Evolutionary conservation across 768 basidiomycete species (phyloP).

Genomic region (Dentipellis sp.): DNA sequence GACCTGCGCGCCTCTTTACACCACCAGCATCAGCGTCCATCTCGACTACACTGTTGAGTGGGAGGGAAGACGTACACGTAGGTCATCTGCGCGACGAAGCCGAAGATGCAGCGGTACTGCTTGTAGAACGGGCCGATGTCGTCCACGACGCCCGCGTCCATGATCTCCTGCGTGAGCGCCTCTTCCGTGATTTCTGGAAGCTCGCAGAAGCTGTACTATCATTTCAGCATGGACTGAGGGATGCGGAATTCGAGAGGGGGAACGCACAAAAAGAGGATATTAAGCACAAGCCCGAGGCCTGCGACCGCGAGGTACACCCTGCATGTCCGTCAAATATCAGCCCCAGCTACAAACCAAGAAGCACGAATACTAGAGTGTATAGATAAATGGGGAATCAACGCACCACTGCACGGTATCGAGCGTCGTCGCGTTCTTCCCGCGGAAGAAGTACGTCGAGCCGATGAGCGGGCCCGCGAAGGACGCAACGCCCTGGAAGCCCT

Average conservation of each 20-base stretch:
- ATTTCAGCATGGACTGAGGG: background rate
- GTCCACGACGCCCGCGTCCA: conserved; percentile 28
- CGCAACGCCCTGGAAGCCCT: conserved; percentile 72
- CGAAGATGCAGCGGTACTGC: conserved; percentile 64
- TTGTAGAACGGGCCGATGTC: conserved; percentile 52
- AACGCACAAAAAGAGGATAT: conserved; percentile 53
- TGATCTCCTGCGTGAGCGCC: conserved; percentile 43
- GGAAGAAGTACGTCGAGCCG: conserved; percentile 68
- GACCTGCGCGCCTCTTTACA: conserved; percentile 50
- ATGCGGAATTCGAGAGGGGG: conserved; percentile 3
- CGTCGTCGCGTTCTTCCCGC: conserved; percentile 46
- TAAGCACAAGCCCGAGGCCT: conserved; percentile 51
- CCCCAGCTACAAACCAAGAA: conserved; percentile 2
- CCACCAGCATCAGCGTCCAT: background rate
- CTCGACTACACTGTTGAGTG: background rate
- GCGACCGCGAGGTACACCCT: conserved; percentile 63
- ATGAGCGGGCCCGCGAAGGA: conserved; percentile 69
- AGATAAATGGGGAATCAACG: background rate
- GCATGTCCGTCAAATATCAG: background rate
- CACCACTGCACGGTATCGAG: conserved; percentile 65
- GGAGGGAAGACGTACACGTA: conserved; percentile 38
- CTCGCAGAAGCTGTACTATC: conserved; percentile 41
- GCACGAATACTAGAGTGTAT: background rate
- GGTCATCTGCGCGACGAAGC: conserved; percentile 62
- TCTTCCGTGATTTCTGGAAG: conserved; percentile 68